A percentile compares a stretch with the other conserved stretches of the same genome.
phyloP scores from a whole-genome alignment of 331 rosid genomes.

The Pyrus hybrid region DNA sequence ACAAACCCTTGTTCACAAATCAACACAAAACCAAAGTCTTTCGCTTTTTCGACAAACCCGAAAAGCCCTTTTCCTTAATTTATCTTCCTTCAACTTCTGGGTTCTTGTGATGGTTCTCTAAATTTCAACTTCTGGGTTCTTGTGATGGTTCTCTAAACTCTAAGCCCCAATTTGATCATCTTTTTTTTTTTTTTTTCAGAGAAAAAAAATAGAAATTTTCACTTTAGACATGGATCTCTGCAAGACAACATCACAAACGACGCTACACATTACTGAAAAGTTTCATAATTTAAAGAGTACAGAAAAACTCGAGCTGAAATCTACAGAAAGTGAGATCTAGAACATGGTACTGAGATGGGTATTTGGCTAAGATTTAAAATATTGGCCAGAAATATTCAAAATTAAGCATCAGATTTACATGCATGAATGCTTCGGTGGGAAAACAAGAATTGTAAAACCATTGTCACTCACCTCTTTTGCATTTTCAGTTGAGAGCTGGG shows the following conservation, averaged over 20 bases:
- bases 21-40: not conserved
- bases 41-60: not conserved
- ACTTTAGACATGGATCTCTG: not conserved
- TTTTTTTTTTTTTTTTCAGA: not conserved
- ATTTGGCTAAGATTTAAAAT: not conserved
- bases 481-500: not conserved
- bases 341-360: not conserved
- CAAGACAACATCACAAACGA: not conserved
- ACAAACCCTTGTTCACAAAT: conserved; percentile 2
- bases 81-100: not conserved
- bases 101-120: not conserved
- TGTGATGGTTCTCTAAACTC: too few species aligned
- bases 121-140: too few species aligned
- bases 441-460: not conserved
- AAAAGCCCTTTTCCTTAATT: not conserved
- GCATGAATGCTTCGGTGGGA: not conserved
- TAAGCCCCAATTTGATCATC: not conserved
- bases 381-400: not conserved
- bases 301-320: not conserved
- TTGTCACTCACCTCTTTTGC: not conserved
- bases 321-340: not conserved
- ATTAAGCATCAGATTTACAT: not conserved
- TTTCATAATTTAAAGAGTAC: not conserved
- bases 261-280: not conserved
- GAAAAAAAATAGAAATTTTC: not conserved